A percentile compares a stretch with the other conserved stretches of the same genome.
Conservation (phyloP, 148 eudicot species). For the Oxyria digyna region DNA sequence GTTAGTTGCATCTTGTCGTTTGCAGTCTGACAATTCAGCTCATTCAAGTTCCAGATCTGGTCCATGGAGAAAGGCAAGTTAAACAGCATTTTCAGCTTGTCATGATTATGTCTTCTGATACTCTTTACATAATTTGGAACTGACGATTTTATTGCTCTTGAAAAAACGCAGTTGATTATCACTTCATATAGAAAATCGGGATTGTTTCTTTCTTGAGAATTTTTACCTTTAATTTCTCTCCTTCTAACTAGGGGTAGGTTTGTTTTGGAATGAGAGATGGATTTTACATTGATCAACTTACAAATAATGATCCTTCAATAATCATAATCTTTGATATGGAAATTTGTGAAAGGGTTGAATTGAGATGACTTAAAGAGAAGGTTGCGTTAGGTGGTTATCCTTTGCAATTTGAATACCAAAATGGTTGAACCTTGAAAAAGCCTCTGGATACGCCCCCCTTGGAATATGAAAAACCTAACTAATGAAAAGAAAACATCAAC, state of each 20-base stretch:
- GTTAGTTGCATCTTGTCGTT: background rate
- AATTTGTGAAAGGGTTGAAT: background rate
- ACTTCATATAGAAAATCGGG: background rate
- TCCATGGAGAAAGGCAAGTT: constrained; percentile 95
- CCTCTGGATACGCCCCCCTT: background rate
- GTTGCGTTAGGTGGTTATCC: background rate
- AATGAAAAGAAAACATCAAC: background rate
- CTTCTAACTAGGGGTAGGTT: background rate
- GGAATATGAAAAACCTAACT: background rate
- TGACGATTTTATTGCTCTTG: background rate
- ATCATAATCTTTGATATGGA: background rate
- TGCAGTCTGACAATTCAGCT: constrained; percentile 50
- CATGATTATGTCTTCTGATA: background rate
- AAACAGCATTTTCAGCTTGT: background rate
- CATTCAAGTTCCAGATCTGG: constrained; percentile 65
- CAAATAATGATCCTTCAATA: background rate
- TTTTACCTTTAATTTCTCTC: background rate
- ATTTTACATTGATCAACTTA: background rate
- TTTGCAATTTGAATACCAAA: background rate
- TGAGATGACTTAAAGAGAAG: background rate
- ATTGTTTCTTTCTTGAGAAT: background rate
- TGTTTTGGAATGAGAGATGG: background rate
- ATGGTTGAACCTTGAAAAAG: background rate
- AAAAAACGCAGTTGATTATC: background rate
- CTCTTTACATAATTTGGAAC: too few species aligned